Percentiles rank a stretch among this genome's conserved stretches.
Conservation (phyloP, 192 early-diverging fungal genomes). For the Coemansia sp. region DNA sequence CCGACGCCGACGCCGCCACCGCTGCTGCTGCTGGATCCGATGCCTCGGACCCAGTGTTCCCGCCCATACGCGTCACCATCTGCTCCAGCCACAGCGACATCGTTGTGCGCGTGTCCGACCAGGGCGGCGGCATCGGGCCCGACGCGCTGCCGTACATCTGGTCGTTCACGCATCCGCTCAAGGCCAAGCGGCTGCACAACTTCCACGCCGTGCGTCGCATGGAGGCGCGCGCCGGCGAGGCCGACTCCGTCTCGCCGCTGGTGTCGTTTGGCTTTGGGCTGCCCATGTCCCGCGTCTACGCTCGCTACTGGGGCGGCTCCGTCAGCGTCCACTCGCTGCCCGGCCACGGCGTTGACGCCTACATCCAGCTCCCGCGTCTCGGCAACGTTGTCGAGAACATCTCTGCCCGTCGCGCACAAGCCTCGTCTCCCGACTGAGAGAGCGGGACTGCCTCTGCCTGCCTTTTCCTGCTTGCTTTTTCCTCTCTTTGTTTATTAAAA, state of each 20-base stretch:
- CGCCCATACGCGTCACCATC: constrained; percentile 84
- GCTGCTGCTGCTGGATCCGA: no score
- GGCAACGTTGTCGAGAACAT: constrained; percentile 63
- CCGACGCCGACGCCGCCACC: neutral
- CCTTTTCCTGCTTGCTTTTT: no score
- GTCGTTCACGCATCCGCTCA: constrained; percentile 73
- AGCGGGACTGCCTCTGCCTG: no score
- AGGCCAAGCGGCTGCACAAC: constrained; percentile 62
- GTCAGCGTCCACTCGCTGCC: constrained; percentile 79
- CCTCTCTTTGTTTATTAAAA: no score
- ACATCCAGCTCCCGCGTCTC: constrained; percentile 74
- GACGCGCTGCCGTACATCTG: constrained; percentile 71
- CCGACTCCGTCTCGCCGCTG: constrained; percentile 36
- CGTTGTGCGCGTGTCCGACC: constrained; percentile 89
- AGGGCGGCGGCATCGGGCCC: constrained; percentile 82
- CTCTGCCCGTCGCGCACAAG: constrained; percentile 13
- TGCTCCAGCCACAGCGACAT: constrained; percentile 73
- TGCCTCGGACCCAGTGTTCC: constrained; percentile 50
- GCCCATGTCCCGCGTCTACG: constrained; percentile 88
- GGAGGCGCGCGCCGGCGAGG: constrained; percentile 75
- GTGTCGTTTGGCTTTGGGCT: constrained; percentile 83
- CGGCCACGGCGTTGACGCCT: constrained; percentile 90
- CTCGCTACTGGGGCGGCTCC: constrained; percentile 93
- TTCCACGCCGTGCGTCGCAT: constrained; percentile 76
- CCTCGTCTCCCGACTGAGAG: neutral